Percentiles rank a stretch among this genome's conserved stretches.
phyloP scores from a whole-genome alignment of 2,329 filamentous ascomycete species.

The Septoria linicola region DNA sequence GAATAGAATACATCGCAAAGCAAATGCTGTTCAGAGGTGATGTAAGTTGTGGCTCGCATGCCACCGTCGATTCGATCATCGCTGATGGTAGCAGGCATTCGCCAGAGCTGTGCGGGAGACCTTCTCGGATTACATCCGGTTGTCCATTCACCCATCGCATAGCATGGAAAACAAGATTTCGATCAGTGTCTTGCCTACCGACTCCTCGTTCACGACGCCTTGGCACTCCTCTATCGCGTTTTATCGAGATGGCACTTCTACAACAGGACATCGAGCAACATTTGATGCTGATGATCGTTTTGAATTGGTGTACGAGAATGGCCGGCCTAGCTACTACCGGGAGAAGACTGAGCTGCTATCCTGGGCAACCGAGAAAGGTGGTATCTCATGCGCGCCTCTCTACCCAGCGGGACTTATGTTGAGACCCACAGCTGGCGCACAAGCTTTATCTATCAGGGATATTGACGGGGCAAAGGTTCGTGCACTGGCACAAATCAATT shows the following conservation, averaged over 20 bases:
- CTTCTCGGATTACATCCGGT: slow-evolving; percentile 16
- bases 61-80: not conserved
- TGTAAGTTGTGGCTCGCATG: slow-evolving; percentile 16
- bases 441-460: slow-evolving; percentile 10
- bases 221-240: slow-evolving; percentile 23
- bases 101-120: slow-evolving; percentile 18
- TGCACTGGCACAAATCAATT: slow-evolving; percentile 17
- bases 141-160: slow-evolving; percentile 17
- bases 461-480: slow-evolving; percentile 16
- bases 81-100: slow-evolving; percentile 10
- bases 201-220: slow-evolving; percentile 20
- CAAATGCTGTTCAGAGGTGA: slow-evolving; percentile 25
- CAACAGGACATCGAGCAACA: slow-evolving; percentile 15
- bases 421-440: slow-evolving; percentile 8
- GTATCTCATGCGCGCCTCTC: slow-evolving; percentile 16
- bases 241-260: slow-evolving; percentile 26
- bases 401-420: slow-evolving; percentile 18
- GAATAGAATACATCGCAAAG: slow-evolving; percentile 21
- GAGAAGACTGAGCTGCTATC: slow-evolving; percentile 15
- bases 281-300: slow-evolving; percentile 20
- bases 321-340: slow-evolving; percentile 18
- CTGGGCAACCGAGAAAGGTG: slow-evolving; percentile 11
- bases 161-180: slow-evolving; percentile 16
- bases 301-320: slow-evolving; percentile 15
- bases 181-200: slow-evolving; percentile 15